These are phyloP conservation scores for Magnaporthales sp. DNA, from an alignment of 2,329 filamentous ascomycete genomes.

Conservation along the genomic window DNA sequence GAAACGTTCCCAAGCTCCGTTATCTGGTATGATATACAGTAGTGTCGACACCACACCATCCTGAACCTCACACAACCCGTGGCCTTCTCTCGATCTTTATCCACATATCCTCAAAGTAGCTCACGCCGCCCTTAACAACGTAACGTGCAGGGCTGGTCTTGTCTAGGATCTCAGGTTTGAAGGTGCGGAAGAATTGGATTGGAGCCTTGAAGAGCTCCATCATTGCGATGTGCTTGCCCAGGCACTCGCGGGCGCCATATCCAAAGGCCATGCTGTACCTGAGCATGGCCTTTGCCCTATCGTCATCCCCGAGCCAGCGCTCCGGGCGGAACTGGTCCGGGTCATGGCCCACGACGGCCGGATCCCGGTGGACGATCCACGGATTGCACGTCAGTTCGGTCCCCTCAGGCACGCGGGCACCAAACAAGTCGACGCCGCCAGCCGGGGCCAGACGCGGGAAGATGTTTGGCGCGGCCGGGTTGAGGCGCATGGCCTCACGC, in stretches of 20 bases:
- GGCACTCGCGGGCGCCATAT: slow-evolving; percentile 43
- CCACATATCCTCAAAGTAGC: slow-evolving; percentile 32
- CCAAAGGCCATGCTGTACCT: slow-evolving; percentile 46
- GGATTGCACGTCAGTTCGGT: slow-evolving; percentile 51
- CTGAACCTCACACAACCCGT: not conserved
- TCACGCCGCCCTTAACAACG: slow-evolving; percentile 30
- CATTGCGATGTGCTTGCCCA: slow-evolving; percentile 35
- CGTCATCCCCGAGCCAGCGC: slow-evolving; percentile 39
- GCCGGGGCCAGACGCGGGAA: slow-evolving; percentile 11
- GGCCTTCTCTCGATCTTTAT: slow-evolving; percentile 11
- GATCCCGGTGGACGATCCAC: slow-evolving; percentile 51
- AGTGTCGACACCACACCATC: too few species aligned
- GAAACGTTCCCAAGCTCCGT: too few species aligned
- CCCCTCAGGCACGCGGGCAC: slow-evolving; percentile 37
- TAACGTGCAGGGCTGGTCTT: slow-evolving; percentile 23
- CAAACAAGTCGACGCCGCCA: slow-evolving; percentile 11
- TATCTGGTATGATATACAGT: too few species aligned
- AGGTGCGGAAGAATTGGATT: slow-evolving; percentile 31
- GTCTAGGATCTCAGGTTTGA: slow-evolving; percentile 21
- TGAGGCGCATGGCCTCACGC: slow-evolving; percentile 27
- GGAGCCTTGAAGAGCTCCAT: slow-evolving; percentile 32
- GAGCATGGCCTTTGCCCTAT: slow-evolving; percentile 8
- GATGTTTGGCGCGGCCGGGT: slow-evolving; percentile 18
- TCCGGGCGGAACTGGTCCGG: slow-evolving; percentile 48
- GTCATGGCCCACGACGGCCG: slow-evolving; percentile 47